phyloP scores from a whole-genome alignment of 2,329 filamentous ascomycete species.

The Botrytis paeoniae region DNA sequence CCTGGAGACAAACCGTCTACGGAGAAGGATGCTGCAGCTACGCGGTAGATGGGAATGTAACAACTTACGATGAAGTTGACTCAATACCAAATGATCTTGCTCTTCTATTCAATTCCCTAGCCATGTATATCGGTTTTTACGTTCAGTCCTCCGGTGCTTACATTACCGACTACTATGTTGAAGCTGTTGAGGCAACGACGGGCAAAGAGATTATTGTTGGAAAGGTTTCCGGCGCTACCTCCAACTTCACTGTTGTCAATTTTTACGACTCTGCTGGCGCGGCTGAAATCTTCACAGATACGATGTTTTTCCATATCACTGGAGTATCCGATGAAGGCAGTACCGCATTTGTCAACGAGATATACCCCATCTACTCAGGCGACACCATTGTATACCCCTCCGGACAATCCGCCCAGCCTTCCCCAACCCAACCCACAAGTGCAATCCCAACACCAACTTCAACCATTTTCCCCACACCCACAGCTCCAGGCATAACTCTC shows the following conservation, averaged over 20 bases:
- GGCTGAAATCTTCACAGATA: background rate
- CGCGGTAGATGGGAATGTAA: background rate
- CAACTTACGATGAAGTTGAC: background rate
- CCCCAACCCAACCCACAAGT: background rate
- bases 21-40: background rate
- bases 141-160: constrained; percentile 6
- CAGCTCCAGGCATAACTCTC: background rate
- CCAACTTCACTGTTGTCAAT: constrained; percentile 1
- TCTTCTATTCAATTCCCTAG: background rate
- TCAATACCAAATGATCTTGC: background rate
- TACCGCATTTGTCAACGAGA: background rate
- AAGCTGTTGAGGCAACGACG: background rate
- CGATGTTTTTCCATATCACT: background rate
- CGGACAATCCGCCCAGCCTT: background rate
- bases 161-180: constrained; percentile 14
- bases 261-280: background rate
- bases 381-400: constrained; percentile 1
- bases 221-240: constrained; percentile 4
- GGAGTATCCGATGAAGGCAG: background rate
- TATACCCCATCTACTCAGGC: constrained; percentile 6
- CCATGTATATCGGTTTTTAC: background rate
- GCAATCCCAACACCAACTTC: background rate
- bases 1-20: background rate
- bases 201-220: background rate
- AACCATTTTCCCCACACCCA: background rate